phyloP scores from a whole-genome alignment of 139 green algal species.

The Auxenochlorella protothecoides region DNA sequence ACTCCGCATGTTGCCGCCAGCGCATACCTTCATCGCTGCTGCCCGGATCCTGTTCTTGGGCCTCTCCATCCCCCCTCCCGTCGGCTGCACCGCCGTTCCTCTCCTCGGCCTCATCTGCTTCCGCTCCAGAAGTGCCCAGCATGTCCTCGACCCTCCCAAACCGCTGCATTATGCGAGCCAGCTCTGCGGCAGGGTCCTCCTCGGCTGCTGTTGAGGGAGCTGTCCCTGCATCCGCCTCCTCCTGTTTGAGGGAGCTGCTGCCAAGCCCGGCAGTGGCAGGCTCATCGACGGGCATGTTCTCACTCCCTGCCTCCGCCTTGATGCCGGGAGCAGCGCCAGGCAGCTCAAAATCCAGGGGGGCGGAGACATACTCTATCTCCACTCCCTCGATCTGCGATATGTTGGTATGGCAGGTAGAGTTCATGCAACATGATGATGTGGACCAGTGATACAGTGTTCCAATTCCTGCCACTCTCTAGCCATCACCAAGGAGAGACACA shows the following conservation, averaged over 20 bases:
- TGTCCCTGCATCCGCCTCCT: not conserved
- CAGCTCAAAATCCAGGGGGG: conserved; percentile 36
- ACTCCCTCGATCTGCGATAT: conserved; percentile 20
- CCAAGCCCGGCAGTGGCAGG: not conserved
- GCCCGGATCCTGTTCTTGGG: too few species aligned
- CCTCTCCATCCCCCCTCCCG: too few species aligned
- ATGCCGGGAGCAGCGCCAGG: not conserved
- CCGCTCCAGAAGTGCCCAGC: conserved; percentile 11
- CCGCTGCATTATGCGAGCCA: conserved; percentile 54
- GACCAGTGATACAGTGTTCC: not conserved
- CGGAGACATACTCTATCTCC: conserved; percentile 55
- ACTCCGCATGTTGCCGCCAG: too few species aligned
- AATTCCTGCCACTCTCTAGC: not conserved
- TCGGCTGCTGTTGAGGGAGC: not conserved
- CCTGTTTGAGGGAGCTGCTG: not conserved
- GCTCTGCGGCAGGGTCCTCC: conserved; percentile 30
- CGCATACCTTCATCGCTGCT: too few species aligned
- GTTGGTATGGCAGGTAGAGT: too few species aligned
- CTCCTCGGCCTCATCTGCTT: too few species aligned
- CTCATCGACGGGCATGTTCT: not conserved
- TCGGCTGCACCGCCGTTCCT: too few species aligned
- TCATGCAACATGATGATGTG: not conserved
- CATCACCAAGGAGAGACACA: not conserved
- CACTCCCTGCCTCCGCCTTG: too few species aligned
- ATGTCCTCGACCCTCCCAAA: conserved; percentile 57